Conservation (phyloP, 208 protist species). For the Trypanosoma mega region DNA sequence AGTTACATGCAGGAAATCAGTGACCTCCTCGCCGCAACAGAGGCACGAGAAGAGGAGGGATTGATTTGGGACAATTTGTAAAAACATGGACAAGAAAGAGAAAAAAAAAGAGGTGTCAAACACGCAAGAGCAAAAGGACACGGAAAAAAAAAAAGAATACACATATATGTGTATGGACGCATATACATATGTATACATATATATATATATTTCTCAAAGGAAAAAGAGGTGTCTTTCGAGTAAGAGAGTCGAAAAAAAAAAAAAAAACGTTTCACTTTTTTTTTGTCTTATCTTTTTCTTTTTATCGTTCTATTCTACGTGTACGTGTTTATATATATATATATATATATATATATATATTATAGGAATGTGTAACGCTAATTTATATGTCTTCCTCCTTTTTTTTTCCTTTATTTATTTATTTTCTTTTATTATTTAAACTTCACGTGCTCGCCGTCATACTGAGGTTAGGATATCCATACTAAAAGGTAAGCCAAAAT, state of each 20-base stretch:
- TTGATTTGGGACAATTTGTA: slow-evolving; percentile 34
- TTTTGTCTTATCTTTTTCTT: slow-evolving; percentile 1
- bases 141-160: background rate
- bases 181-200: slow-evolving; percentile 10
- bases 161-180: background rate
- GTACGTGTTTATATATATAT: too few relatives aligned
- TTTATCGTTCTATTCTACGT: too few relatives aligned
- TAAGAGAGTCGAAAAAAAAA: slow-evolving; percentile 1
- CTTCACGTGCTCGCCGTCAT: too few relatives aligned
- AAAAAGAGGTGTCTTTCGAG: background rate
- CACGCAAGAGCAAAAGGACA: background rate
- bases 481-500: too few relatives aligned
- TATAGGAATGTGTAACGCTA: too few relatives aligned
- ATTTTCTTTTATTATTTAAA: too few relatives aligned
- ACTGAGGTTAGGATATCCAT: too few relatives aligned
- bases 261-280: background rate
- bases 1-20: slow-evolving; percentile 46
- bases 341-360: too few relatives aligned
- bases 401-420: too few relatives aligned
- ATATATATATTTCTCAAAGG: too few relatives aligned
- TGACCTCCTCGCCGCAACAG: slow-evolving; percentile 7
- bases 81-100: background rate
- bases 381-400: too few relatives aligned
- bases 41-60: slow-evolving; percentile 15
- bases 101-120: background rate